Evolutionary conservation across 768 basidiomycete species (phyloP).

Genomic region (Suillus clintonianus): DNA sequence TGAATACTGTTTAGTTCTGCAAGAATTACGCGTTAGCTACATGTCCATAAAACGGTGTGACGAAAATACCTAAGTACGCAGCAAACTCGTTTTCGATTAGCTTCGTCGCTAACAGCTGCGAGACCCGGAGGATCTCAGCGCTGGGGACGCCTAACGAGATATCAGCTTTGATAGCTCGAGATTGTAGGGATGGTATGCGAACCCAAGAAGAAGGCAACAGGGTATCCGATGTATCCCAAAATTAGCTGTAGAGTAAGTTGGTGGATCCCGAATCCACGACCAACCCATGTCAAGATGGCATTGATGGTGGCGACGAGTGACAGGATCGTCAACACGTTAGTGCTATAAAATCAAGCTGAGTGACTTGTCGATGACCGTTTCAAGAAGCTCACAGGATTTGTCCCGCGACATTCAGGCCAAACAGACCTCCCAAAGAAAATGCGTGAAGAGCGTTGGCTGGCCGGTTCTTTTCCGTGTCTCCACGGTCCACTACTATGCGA

Average conservation of each 20-base stretch:
- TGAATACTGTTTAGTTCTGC: constrained; percentile 48
- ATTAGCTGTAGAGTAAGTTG: constrained; percentile 82
- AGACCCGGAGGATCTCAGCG: constrained; percentile 77
- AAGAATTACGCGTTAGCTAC: not conserved
- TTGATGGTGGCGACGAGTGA: constrained; percentile 82
- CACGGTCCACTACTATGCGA: constrained; percentile 77
- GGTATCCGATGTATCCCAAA: constrained; percentile 87
- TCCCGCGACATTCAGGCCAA: constrained; percentile 84
- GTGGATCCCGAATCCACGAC: constrained; percentile 81
- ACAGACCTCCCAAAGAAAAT: constrained; percentile 81
- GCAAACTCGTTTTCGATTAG: constrained; percentile 87
- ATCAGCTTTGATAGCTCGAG: constrained; percentile 4
- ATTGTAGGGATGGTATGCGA: constrained; percentile 5
- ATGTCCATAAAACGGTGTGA: not conserved
- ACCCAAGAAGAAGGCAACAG: constrained; percentile 76
- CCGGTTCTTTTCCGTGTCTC: constrained; percentile 52
- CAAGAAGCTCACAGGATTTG: constrained; percentile 68
- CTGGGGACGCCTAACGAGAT: constrained; percentile 63
- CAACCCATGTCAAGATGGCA: constrained; percentile 87
- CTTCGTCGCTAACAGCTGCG: constrained; percentile 83
- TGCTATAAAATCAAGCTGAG: constrained; percentile 39
- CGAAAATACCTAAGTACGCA: constrained; percentile 52
- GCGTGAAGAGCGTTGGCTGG: constrained; percentile 87
- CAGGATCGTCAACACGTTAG: constrained; percentile 84
- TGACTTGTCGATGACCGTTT: not conserved